A percentile compares a stretch with the other conserved stretches of the same genome.
Evolutionary conservation across 768 basidiomycete genomes (phyloP).

Genomic region (Fistulinella prunicolor): DNA sequence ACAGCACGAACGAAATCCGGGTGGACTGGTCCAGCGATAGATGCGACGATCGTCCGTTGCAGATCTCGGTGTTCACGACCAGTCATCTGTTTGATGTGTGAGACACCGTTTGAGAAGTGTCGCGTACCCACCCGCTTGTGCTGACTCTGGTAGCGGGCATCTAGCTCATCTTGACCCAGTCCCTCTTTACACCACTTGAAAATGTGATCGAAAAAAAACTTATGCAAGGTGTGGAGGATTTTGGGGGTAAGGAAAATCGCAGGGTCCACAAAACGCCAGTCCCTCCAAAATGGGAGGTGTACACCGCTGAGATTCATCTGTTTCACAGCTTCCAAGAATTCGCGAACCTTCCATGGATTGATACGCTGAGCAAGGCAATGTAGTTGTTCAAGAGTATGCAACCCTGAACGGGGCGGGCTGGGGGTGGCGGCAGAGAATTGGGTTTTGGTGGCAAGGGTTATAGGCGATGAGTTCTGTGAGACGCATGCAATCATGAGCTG

Average conservation of each 20-base stretch:
- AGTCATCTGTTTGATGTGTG: slow-evolving; percentile 40
- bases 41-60: slow-evolving; percentile 33
- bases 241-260: slow-evolving; percentile 35
- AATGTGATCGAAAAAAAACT: slow-evolving; percentile 13
- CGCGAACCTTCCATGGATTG: slow-evolving; percentile 25
- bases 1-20: slow-evolving; percentile 1
- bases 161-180: not conserved
- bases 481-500: slow-evolving; percentile 12
- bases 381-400: slow-evolving; percentile 4
- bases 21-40: not conserved
- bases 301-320: slow-evolving; percentile 5
- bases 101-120: slow-evolving; percentile 41
- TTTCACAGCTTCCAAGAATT: slow-evolving; percentile 24
- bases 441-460: slow-evolving; percentile 6
- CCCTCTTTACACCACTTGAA: slow-evolving; percentile 13
- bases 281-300: slow-evolving; percentile 34
- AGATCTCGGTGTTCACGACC: slow-evolving; percentile 39
- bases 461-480: slow-evolving; percentile 8
- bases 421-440: slow-evolving; percentile 10
- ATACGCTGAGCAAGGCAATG: not conserved
- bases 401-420: not conserved
- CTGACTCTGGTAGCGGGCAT: not conserved
- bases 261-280: slow-evolving; percentile 35
- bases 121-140: slow-evolving; percentile 21
- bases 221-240: slow-evolving; percentile 5